Evolutionary conservation across 2,329 filamentous ascomycete species (phyloP), one percentile per base, ranked within the genome.

Genomic region (Claviceps purpurea): DNA sequence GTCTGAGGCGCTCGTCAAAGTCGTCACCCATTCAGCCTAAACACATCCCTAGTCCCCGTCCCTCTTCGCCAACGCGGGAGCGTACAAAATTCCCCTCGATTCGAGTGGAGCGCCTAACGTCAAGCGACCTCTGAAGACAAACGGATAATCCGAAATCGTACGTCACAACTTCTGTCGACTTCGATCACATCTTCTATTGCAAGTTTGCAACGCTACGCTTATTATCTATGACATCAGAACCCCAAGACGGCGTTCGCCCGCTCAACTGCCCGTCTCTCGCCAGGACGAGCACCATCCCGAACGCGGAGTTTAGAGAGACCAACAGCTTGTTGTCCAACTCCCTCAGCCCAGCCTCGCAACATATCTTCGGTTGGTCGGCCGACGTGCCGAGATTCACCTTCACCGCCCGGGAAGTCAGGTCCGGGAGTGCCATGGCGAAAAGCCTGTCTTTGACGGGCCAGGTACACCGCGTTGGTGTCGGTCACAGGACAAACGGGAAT

Each of bases 401-500:
- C 70, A 0, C 86, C 86, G 1, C 83, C 83, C 0, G 84, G 84
- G 62, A 88, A 88, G 59, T 89, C 85, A 34, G 82, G 83, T 0
- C 76, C 78, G 0, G 83, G 84, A 0, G 75, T 78, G 4, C 89
- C 89, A 0, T 71, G 63, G 2, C 84, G 65, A 58, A 93, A 93
- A 0, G 80, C 78, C n/a, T 79, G 73, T 20, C 85, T 77, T 69
- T 95, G 89, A 16, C 79, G 75, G 1, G 69, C 74, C 1, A 91
- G 71, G 62, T 90, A 93, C 22, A 77, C 68, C 0, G 85, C 82
- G 60, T 93, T 95, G 41, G 73, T 69, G 50, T 84, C 78, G 0
- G 89, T 95, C 34, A 89, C 74, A 0, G 90, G 89, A 51, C 87
- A 93, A 0, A 87, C 83, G 0, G 90, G 89, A 52, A 96, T 95